Evolutionary conservation across 257 asterid species (phyloP), one percentile per base, ranked within the genome.

Genomic region (Craterostigma plantagineum): DNA sequence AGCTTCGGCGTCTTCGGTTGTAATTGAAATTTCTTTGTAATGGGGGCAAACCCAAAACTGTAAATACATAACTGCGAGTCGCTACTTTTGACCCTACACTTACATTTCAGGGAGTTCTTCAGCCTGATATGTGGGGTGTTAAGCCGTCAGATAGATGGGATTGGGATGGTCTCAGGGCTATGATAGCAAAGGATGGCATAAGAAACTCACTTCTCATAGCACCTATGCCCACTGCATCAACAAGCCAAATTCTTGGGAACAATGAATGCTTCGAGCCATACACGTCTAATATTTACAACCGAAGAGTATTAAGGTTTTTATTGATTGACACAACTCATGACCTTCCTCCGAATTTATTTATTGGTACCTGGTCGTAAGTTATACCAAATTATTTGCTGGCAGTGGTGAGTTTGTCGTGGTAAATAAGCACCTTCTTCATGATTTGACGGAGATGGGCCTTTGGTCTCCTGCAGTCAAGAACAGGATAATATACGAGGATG

Each of bases 181-280:
- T 45, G 76, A 72, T 87, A 34, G 49, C 77, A 14, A 63, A 58
- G 43, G 56, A 71, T 52, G 97, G 97, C 40, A 72, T 80, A 7
- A 71, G 95, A 55, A 82, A 83, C 66, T 90, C 98, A 45, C 92
- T 90, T 60, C 93, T 90, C 33, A 49, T 90, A 37, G 92, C 98
- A 33, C 95, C 98, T 12, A 90, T 82, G 98, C 98, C 98, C 18
- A 87, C 95, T 66, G 98, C 98, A 55, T 79, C 98, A 11, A 90
- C 98, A 7, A 90, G 98, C 70, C 95, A 90, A 64, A 90, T 90
- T 67, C 98, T 90, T 54, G 98, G 98, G 49, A 90, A 90, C 43
- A 90, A 82, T 47, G 95, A 82, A 66, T 90, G 95, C 63, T 87
- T 87, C 66, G 98, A 87, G 55, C 95, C 98, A 33, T 87, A 87